Evolutionary conservation across 1,139 yeast genomes (phyloP), one percentile per base, ranked within the genome.

Genomic region (Candida sojae): DNA sequence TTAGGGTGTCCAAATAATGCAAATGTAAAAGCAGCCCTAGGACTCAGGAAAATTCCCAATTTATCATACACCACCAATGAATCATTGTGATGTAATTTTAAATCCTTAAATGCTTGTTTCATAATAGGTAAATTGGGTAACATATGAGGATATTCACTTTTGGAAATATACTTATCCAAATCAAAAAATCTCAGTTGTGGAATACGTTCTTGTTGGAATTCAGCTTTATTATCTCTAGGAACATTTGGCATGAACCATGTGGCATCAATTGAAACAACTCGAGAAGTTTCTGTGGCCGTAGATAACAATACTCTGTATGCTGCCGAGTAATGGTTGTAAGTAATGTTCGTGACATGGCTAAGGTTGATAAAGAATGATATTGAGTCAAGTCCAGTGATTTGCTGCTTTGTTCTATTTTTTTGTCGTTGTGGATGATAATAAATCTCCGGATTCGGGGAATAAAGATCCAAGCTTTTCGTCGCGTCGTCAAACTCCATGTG

Each of bases 11-110:
- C 95, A 64, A 86, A 88, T 4, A 87, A 73, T 29, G 83, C 74
- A 58, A 92, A 77, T 58, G 91, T 89, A 97, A 97, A 93, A 0
- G 92, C 92, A 28, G 88, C 95, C 54, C 99, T 75, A 32, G 98
- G 97, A 5, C 92, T 82, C 37, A 96, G 85, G 66, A 92, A 90
- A 53, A 88, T 83, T 1, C 96, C 96, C 39, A 79, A 77, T 54
- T 84, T 83, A 64, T 93, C 99, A 63, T 93, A 93, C 8, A 93
- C 83, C n/a, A 93, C 86, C 45, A 93, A 63, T 13, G 73, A 69
- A 54, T 91, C 95, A 37, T 71, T 66, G 44, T 66, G 67, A 29
- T 58, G 58, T 38, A 81, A 61, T 2, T 83, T 83, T 53, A 81
- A 66, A 17, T 75, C 60, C 30, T 79, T 65, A 64, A 88, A 75